These are phyloP conservation scores for Tripterygium wilfordii DNA, from an alignment of 177 flowering plant species.

Conservation along the genomic window DNA sequence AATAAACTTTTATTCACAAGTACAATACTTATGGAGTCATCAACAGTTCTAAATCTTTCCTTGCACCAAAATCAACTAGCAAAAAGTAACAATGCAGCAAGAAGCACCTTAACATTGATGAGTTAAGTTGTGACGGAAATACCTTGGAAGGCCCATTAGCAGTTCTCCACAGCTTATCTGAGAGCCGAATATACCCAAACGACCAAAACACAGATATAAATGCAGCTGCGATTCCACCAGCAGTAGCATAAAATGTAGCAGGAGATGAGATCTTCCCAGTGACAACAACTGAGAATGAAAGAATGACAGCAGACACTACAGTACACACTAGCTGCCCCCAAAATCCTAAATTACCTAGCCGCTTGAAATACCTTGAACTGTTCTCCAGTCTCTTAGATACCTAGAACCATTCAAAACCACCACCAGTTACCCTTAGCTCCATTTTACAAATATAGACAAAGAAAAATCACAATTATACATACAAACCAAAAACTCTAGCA, in stretches of 20 bases:
- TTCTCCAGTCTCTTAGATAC: conserved; percentile 85
- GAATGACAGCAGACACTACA: conserved; percentile 79
- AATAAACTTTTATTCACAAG: no score
- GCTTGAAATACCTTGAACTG: conserved; percentile 82
- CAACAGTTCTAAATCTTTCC: no score
- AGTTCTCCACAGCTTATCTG: conserved; percentile 74
- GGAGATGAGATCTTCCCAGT: conserved; percentile 87
- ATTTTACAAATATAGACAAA: neutral
- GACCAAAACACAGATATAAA: conserved; percentile 95
- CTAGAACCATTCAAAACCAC: conserved; percentile 27
- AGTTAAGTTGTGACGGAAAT: no score
- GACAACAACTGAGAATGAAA: conserved; percentile 75
- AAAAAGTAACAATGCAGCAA: no score
- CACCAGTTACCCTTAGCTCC: neutral
- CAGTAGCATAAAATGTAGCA: conserved; percentile 79
- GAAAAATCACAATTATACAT: neutral
- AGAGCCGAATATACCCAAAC: conserved; percentile 84
- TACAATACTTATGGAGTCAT: no score
- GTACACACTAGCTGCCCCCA: conserved; percentile 94
- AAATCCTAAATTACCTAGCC: conserved; percentile 82
- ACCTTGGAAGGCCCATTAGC: conserved; percentile 95
- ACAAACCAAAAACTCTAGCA: neutral
- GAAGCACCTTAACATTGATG: no score
- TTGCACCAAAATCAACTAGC: no score
- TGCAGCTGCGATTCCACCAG: conserved; percentile 89